Evolutionary conservation across 345 rosid species (phyloP), one percentile per base, ranked within the genome.

Genomic region (Eucalyptus pauciflora): DNA sequence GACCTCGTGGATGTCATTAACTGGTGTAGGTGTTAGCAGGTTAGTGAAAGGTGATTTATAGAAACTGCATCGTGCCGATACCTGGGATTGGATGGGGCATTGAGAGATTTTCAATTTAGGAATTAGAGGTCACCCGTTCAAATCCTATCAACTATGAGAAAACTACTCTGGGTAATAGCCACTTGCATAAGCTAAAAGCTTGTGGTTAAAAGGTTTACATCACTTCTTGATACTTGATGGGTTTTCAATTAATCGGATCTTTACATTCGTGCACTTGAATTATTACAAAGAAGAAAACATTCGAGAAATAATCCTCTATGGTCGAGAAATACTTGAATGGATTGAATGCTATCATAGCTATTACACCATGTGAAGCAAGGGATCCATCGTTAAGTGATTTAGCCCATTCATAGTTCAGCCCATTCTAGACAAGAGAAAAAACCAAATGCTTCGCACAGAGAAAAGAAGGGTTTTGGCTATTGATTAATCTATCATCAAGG

Each of bases 81-180:
- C 62, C 24, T 56, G 31, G 69, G 69, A 62, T n/a, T n/a, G 18
- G 41, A n/a, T 15, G 3, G 41, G 76, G 76, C 37, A 4, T n/a
- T n/a, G 76, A 64, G 76, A 3, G 37, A 64, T 64, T 64, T n/a
- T 7, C 10, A 64, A n/a, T 64, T 64, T n/a, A 64, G 3, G 10
- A 64, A 64, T 64, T n/a, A 33, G 76, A 15, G 76, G 69, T 64
- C 76, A n/a, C 20, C 37, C 3, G 2, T n/a, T 31, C 18, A n/a
- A 64, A 64, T 64, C 41, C 20, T 64, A n/a, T 33, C 76, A n/a
- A n/a, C 2, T 7, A n/a, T 13, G 18, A 64, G 3, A 15, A 64
- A 64, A 4, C 2, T n/a, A 0, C 10, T n/a, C 3, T 4, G 11
- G 37, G 10, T 15, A 64, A n/a, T n/a, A n/a, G 41, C 10, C 76